Conservation (phyloP, 116 monocot genomes). For the Papilionanthe hybrid region DNA sequence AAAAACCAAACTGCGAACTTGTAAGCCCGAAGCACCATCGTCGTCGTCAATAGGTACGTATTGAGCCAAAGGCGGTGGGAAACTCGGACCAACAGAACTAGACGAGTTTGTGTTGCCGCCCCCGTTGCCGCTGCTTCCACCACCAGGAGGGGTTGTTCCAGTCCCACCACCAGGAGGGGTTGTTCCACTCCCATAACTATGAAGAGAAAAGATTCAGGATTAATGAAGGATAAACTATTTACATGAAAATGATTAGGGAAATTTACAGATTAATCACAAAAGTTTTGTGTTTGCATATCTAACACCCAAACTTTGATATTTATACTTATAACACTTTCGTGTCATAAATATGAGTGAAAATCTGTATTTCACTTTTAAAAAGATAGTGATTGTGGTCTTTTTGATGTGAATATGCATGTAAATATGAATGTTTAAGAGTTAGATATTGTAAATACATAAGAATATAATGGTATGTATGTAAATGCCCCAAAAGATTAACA, state of each 20-base stretch:
- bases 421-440: too few species aligned
- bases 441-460: too few species aligned
- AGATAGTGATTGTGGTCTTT: too few species aligned
- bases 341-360: too few species aligned
- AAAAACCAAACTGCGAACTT: not conserved
- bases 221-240: not conserved
- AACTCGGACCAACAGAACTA: not conserved
- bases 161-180: constrained; percentile 3
- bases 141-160: not conserved
- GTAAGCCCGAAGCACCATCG: not conserved
- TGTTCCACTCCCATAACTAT: constrained; percentile 5
- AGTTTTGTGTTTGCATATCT: too few species aligned
- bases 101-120: not conserved
- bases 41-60: not conserved
- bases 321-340: too few species aligned
- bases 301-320: too few species aligned
- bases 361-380: too few species aligned
- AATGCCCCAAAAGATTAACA: not conserved
- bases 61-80: not conserved
- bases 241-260: not conserved
- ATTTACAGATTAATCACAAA: too few species aligned
- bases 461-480: too few species aligned
- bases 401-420: too few species aligned
- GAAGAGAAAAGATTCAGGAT: not conserved
- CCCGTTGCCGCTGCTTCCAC: not conserved